A percentile compares a stretch with the other conserved stretches of the same genome.
Evolutionary conservation across 805 yeast genomes (phyloP).

Genomic region (Ogataea trehaloabstinens): DNA sequence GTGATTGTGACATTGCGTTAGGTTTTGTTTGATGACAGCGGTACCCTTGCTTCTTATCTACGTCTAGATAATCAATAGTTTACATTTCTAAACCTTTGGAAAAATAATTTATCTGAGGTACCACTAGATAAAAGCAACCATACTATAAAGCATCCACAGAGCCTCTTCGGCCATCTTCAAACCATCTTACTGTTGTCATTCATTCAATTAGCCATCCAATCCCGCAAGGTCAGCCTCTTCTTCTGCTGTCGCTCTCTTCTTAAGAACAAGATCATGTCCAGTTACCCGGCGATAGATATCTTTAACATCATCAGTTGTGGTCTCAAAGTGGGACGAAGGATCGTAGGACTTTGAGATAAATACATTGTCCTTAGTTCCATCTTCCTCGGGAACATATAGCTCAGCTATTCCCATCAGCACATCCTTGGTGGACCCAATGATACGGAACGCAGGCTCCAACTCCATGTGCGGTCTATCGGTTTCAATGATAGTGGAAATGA

Average conservation of each 20-base stretch:
- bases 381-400: conserved; percentile 79
- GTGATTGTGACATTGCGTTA: conserved; percentile 40
- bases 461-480: conserved; percentile 91
- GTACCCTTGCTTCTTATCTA: not conserved
- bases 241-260: conserved; percentile 67
- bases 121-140: too few relatives aligned
- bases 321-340: conserved; percentile 91
- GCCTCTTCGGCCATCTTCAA: too few relatives aligned
- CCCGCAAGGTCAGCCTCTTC: conserved; percentile 53
- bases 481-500: conserved; percentile 90
- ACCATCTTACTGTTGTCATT: too few relatives aligned
- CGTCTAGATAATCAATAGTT: too few relatives aligned
- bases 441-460: conserved; percentile 88
- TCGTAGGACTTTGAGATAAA: conserved; percentile 89
- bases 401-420: conserved; percentile 94
- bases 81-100: too few relatives aligned
- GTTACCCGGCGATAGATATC: conserved; percentile 89
- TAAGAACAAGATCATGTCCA: conserved; percentile 86
- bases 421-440: conserved; percentile 76
- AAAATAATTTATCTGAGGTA: too few relatives aligned
- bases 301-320: conserved; percentile 95
- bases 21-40: too few relatives aligned
- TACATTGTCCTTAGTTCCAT: conserved; percentile 77
- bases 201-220: conserved; percentile 17
- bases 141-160: too few relatives aligned